Evolutionary conservation across 2,329 filamentous ascomycete species (phyloP).

Genomic region (Ophiostoma sp.): DNA sequence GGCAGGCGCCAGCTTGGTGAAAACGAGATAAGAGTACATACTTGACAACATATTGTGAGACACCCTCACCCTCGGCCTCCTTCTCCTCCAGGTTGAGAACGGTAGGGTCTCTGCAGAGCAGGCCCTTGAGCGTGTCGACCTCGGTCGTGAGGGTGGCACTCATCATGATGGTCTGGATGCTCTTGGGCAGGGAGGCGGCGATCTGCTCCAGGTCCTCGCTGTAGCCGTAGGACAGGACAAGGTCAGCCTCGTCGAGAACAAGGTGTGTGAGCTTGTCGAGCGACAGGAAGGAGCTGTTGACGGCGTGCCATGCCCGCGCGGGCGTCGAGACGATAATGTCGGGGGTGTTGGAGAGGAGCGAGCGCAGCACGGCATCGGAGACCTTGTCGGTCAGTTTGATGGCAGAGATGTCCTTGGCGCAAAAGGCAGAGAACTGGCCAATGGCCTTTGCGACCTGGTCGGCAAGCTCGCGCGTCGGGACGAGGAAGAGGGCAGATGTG

Average conservation of each 20-base stretch:
- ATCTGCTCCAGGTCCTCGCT: conserved; percentile 82
- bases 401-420: conserved; percentile 73
- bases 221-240: conserved; percentile 91
- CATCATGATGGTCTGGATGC: conserved; percentile 86
- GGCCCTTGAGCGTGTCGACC: conserved; percentile 73
- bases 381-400: conserved; percentile 89
- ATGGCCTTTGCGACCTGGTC: conserved; percentile 81
- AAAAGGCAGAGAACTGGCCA: conserved; percentile 72
- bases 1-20: background rate
- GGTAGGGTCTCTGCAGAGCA: conserved; percentile 78
- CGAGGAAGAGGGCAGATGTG: conserved; percentile 78
- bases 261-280: conserved; percentile 68
- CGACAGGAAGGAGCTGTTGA: conserved; percentile 66
- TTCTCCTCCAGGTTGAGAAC: conserved; percentile 77
- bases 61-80: conserved; percentile 67
- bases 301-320: conserved; percentile 71
- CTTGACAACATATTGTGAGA: conserved; percentile 85
- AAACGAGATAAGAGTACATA: conserved; percentile 36
- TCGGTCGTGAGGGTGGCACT: conserved; percentile 83
- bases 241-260: conserved; percentile 89
- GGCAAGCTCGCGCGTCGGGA: conserved; percentile 90
- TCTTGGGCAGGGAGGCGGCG: conserved; percentile 70
- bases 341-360: conserved; percentile 76
- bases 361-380: conserved; percentile 80
- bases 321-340: conserved; percentile 91